A percentile compares a stretch with the other conserved stretches of the same genome.
Conservation (phyloP, 2,329 filamentous ascomycete genomes). For the Curvularia lunata region DNA sequence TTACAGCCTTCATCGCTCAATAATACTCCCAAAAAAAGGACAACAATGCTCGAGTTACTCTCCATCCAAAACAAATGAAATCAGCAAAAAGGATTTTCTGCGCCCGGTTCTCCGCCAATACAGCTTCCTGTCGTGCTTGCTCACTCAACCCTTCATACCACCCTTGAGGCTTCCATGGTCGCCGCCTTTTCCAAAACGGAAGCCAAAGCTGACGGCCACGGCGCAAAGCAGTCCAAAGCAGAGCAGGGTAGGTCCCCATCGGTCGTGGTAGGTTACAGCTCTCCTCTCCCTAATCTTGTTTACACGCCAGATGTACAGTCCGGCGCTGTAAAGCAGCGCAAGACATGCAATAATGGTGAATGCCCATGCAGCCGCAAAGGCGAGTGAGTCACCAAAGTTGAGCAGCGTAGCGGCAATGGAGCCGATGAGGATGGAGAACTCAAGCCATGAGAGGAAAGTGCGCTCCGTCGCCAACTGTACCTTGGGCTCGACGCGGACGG, state of each 20-base stretch:
- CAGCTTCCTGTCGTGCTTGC: too few relatives aligned
- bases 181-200: conserved; percentile 68
- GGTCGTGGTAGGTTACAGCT: conserved; percentile 91
- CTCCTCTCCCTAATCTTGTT: conserved; percentile 80
- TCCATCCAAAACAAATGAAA: background rate
- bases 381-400: conserved; percentile 49
- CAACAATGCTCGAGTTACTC: background rate
- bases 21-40: background rate
- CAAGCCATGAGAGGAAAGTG: conserved; percentile 95
- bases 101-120: too few relatives aligned
- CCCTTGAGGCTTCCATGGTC: conserved; percentile 53
- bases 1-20: background rate
- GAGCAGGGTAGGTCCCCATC: conserved; percentile 79
- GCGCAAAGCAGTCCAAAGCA: conserved; percentile 76
- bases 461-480: conserved; percentile 96
- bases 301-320: conserved; percentile 87
- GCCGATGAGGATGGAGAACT: conserved; percentile 94
- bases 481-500: conserved; percentile 94
- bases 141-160: conserved; percentile 10
- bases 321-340: conserved; percentile 81
- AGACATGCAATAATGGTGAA: conserved; percentile 84
- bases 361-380: conserved; percentile 62
- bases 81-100: background rate
- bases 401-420: conserved; percentile 51
- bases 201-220: conserved; percentile 79